Evolutionary conservation across 192 early-diverging fungal genomes (phyloP), one percentile per base, ranked within the genome.

Genomic region (Entomortierella parvispora): DNA sequence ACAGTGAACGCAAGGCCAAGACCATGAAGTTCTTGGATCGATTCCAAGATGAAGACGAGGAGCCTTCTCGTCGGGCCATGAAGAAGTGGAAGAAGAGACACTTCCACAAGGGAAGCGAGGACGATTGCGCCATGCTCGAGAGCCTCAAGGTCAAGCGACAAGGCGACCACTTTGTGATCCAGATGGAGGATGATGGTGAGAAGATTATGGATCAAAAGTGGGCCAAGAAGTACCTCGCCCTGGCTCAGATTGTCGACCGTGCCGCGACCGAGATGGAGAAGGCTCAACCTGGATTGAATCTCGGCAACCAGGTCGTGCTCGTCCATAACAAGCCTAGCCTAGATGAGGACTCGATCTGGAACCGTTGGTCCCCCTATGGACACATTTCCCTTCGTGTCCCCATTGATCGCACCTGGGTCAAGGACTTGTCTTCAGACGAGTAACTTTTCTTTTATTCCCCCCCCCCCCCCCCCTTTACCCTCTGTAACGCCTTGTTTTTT

Each of bases 261-360:
- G 71, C 71, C 26, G 71, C 71, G 33, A 48, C 57, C 11, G 71
- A 75, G 47, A 61, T 75, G 47, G 71, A 75, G 45, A 43, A 40
- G 17, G 43, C 57, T 3, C 69, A 63, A 11, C 58, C 67, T 2
- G 71, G 71, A 23, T 17, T 66, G 50, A 65, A 61, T 9, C 44
- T 75, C 28, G 71, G 71, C 3, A 53, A 75, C 6, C 71, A 75
- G 40, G 71, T 75, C 10, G 71, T 75, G 4, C 51, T 75, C 31
- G 63, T 75, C 33, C 63, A 65, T 33, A 37, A 8, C 49, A 75
- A 61, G 49, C 44, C 3, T 3, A 48, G 20, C 42, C 40, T 50
- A 9, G 17, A 48, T 22, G 14, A 51, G 2, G 71, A 65, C 25
- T 65, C 71, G 0, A 61, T 54, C 45, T 75, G 62, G 63, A 60